phyloP scores from a whole-genome alignment of 2,329 filamentous ascomycete species.

The Sclerotinia trifoliorum region DNA sequence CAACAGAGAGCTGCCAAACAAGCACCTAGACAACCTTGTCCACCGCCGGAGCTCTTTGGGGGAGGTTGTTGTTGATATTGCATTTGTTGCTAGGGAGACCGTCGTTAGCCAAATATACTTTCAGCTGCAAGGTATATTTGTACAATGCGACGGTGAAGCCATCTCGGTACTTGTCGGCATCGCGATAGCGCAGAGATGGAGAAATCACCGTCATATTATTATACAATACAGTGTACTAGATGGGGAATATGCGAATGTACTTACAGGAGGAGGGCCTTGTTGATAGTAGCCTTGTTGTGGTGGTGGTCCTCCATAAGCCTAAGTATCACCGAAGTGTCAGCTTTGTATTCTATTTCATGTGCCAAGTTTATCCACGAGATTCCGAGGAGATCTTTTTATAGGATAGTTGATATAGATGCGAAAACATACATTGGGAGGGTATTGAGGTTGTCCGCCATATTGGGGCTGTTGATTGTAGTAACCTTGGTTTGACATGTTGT shows the following conservation, averaged over 20 bases:
- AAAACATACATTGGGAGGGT: conserved; percentile 32
- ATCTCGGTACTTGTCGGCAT: neutral
- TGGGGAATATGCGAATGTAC: neutral
- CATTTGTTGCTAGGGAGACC: conserved; percentile 43
- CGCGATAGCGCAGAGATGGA: neutral
- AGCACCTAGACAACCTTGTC: conserved; percentile 46
- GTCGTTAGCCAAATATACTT: conserved; percentile 28
- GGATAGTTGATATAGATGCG: neutral
- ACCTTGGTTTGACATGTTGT: conserved; percentile 31
- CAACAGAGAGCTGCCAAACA: conserved; percentile 51
- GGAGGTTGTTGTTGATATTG: conserved; percentile 47
- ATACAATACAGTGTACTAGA: neutral
- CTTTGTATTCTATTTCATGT: conserved; percentile 2
- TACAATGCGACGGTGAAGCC: neutral
- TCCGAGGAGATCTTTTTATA: conserved; percentile 12
- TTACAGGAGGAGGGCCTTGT: conserved; percentile 25
- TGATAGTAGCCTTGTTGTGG: conserved; percentile 30
- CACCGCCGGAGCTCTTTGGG: conserved; percentile 41
- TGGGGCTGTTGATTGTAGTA: conserved; percentile 43
- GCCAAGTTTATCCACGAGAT: conserved; percentile 19
- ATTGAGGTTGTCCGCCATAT: conserved; percentile 39
- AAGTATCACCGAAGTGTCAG: conserved; percentile 19
- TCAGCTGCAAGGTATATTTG: neutral
- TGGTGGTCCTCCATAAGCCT: conserved; percentile 26
- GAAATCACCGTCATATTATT: neutral